These are phyloP conservation scores for Paecilomyces formosus DNA, from an alignment of 2,329 filamentous ascomycete species.

Conservation along the genomic window DNA sequence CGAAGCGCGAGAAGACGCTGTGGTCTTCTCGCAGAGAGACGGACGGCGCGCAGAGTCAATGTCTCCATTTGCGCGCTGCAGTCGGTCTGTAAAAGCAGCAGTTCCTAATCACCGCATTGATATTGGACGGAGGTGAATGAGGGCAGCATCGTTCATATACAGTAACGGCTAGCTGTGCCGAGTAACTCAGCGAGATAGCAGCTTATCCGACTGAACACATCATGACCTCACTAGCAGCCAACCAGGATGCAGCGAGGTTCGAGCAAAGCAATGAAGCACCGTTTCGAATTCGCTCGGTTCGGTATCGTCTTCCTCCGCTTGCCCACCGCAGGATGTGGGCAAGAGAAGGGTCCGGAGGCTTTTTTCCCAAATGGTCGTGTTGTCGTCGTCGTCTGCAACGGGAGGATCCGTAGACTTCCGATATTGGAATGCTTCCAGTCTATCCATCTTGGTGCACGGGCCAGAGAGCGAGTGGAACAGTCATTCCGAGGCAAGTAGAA, in stretches of 20 bases:
- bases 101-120: background rate
- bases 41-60: background rate
- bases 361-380: background rate
- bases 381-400: background rate
- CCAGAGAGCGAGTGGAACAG: background rate
- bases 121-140: background rate
- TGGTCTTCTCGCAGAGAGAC: background rate
- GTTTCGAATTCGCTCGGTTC: background rate
- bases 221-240: constrained; percentile 8
- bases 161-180: background rate
- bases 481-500: background rate
- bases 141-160: background rate
- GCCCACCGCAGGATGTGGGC: background rate
- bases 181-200: background rate
- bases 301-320: background rate
- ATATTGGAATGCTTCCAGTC: background rate
- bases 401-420: background rate
- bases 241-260: background rate
- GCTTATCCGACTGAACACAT: constrained; percentile 5
- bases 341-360: background rate
- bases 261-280: background rate
- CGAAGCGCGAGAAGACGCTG: constrained; percentile 4
- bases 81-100: background rate
- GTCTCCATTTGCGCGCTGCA: background rate
- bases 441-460: background rate